Percentiles rank a stretch among this genome's conserved stretches.
Conservation (phyloP, 1,284 basidiomycete species). For the Erythrobasidium hasegawianum region DNA sequence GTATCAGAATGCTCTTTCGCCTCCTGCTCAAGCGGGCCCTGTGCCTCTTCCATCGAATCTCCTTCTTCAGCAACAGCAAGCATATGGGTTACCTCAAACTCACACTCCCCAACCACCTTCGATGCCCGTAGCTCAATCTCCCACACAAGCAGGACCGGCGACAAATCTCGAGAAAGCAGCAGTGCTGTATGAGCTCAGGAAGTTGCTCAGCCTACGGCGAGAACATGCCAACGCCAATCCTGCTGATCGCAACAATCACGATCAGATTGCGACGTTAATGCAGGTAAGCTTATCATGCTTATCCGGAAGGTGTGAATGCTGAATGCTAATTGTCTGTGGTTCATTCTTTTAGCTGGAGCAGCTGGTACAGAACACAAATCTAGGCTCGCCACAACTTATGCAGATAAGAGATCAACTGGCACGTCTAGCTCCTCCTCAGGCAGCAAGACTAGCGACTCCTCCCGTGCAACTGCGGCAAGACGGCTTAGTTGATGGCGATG, state of each 20-base stretch:
- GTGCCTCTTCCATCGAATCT: slow-evolving; percentile 2
- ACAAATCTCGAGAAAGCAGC: slow-evolving; percentile 39
- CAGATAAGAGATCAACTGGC: slow-evolving; percentile 76
- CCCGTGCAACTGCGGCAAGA: not conserved
- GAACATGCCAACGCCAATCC: slow-evolving; percentile 56
- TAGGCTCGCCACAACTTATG: slow-evolving; percentile 71
- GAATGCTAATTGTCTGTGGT: not conserved
- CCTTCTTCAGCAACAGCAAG: not conserved
- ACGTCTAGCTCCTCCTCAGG: slow-evolving; percentile 40
- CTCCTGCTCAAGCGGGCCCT: not conserved
- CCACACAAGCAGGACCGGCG: slow-evolving; percentile 20
- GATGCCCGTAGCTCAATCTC: not conserved
- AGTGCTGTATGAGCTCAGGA: slow-evolving; percentile 41
- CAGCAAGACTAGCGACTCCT: not conserved
- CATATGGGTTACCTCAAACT: not conserved
- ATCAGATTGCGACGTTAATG: slow-evolving; percentile 65
- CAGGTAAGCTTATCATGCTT: slow-evolving; percentile 60
- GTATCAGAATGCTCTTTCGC: not conserved
- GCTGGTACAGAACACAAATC: slow-evolving; percentile 66
- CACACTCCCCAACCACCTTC: slow-evolving; percentile 2
- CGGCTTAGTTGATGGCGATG: not conserved
- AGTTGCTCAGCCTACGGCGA: slow-evolving; percentile 37
- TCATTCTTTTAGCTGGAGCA: slow-evolving; percentile 59
- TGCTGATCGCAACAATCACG: slow-evolving; percentile 59
- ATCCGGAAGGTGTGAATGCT: too few relatives aligned